phyloP scores from a whole-genome alignment of 331 rosid genomes.

The Erythrophleum ivorense region DNA sequence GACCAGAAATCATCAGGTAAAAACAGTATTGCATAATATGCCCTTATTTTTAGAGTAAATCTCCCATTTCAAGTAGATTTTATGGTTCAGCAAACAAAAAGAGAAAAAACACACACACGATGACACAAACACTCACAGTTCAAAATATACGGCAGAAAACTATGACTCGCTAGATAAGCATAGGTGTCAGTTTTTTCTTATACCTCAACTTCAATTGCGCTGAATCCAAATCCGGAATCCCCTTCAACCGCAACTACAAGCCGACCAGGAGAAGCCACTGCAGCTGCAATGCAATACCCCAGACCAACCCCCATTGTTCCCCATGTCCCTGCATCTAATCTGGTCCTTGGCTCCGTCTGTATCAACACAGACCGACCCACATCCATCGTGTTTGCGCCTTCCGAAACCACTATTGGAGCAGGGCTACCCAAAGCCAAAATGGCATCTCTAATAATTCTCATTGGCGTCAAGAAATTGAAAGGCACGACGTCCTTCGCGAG shows the following conservation, averaged over 20 bases:
- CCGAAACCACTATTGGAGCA: constrained; percentile 87
- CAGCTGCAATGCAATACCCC: constrained; percentile 97
- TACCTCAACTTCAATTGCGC: constrained; percentile 99
- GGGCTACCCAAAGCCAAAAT: constrained; percentile 68
- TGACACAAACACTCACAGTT: background rate
- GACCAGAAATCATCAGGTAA: background rate
- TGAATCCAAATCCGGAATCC: constrained; percentile 96
- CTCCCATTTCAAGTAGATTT: background rate
- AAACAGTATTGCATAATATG: background rate
- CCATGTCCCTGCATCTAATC: constrained; percentile 99
- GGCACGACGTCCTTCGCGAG: constrained; percentile 80
- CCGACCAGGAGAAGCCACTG: constrained; percentile 82
- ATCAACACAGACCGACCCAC: constrained; percentile 84
- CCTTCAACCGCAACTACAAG: constrained; percentile 94
- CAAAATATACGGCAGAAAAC: background rate
- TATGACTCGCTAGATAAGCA: background rate
- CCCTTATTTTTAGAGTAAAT: background rate
- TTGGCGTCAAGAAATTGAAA: constrained; percentile 83
- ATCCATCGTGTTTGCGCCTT: constrained; percentile 98
- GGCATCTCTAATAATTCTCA: constrained; percentile 88
- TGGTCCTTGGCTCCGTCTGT: constrained; percentile 95
- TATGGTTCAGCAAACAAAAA: background rate
- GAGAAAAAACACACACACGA: background rate
- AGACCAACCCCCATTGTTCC: constrained; percentile 99
- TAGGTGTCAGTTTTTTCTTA: background rate